phyloP scores from a whole-genome alignment of 1,139 yeast species.

The Kluyveromyces marxianus region DNA sequence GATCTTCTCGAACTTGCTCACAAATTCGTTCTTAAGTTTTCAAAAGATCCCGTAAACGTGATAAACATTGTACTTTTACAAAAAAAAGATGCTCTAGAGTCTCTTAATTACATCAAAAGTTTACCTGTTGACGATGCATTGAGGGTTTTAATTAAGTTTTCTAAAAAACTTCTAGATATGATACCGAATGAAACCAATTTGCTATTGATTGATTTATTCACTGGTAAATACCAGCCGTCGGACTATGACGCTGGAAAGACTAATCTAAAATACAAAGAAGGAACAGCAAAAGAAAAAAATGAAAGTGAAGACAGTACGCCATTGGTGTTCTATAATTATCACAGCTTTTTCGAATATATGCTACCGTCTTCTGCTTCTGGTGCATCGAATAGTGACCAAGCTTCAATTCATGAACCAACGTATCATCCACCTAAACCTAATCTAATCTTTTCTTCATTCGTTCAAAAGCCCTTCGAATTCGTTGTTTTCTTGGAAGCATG shows the following conservation, averaged over 20 bases:
- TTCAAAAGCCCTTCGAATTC: slow-evolving; percentile 78
- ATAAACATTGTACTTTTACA: slow-evolving; percentile 72
- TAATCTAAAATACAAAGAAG: too few species aligned
- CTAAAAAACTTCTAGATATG: slow-evolving; percentile 56
- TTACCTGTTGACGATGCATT: slow-evolving; percentile 74
- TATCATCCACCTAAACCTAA: slow-evolving; percentile 91
- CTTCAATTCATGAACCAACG: slow-evolving; percentile 40
- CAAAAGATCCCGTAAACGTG: slow-evolving; percentile 67
- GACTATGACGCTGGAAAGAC: slow-evolving; percentile 5
- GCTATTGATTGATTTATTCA: slow-evolving; percentile 74
- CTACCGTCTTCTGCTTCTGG: slow-evolving; percentile 16
- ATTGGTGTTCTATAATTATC: slow-evolving; percentile 59
- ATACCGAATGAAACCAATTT: slow-evolving; percentile 80
- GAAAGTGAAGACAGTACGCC: slow-evolving; percentile 9
- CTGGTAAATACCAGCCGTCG: slow-evolving; percentile 66
- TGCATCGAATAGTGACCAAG: neutral
- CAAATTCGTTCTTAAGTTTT: slow-evolving; percentile 51
- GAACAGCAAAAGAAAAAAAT: slow-evolving; percentile 1
- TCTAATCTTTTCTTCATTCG: slow-evolving; percentile 77
- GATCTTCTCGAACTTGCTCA: slow-evolving; percentile 66
- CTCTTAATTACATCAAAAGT: slow-evolving; percentile 61
- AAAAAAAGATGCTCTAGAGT: slow-evolving; percentile 52
- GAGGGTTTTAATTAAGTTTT: slow-evolving; percentile 58
- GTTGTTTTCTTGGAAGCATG: slow-evolving; percentile 94
- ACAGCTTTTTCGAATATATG: slow-evolving; percentile 63